Base-by-base conservation (phyloP, 2,329 filamentous ascomycete genomes). In the Aschersonia sp. region DNA sequence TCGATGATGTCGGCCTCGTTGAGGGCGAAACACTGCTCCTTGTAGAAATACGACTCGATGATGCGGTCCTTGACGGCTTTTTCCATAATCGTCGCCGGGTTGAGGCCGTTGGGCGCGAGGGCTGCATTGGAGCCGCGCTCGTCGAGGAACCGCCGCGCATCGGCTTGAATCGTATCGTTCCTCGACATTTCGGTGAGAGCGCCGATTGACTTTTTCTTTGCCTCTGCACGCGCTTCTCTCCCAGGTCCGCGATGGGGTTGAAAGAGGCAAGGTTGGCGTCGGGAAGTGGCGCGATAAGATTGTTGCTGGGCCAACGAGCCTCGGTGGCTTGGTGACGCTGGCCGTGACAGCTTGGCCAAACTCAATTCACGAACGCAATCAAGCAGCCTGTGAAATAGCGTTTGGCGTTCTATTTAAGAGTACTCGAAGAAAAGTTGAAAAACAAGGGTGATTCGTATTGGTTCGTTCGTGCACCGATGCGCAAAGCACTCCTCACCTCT, bases 1-100 rank as follows among this genome's bases (percentile, higher is more conserved):
- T 96, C 87, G 57, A 95, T 83, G 5, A 98, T 71, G 64, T 81
- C 78, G 46, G 79, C 78, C 61, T 83, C 80, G 69, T 97, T 98
- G 54, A 98, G 75, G 42, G 85, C 92, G 67, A 97, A 98, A 64
- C 92, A 96, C 69, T 96, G 89, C 68, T 97, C 92, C 66, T 96
- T 96, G 85, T 88, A 98, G 71, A 95, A 98, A 68, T 95, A 94
- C 47, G 81, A 87, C 60, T 95, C 88, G 56, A 89, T 81, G 65
- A 98, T 96, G 61, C 92, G 88, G 67, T 98, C 92, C 60, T 86
- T 85, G 54, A 96, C 87, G 41, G 88, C 85, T 64, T 94, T 95
- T 66, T 97, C 90, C 75, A 97, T 85, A 51, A 97, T 85, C 5
- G 85, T 89, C n/a, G 88, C 86, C 1, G 90, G 90, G 68, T 96